Conservation (phyloP, 805 yeast species). For the Saccharomycopsis guyanensis region DNA sequence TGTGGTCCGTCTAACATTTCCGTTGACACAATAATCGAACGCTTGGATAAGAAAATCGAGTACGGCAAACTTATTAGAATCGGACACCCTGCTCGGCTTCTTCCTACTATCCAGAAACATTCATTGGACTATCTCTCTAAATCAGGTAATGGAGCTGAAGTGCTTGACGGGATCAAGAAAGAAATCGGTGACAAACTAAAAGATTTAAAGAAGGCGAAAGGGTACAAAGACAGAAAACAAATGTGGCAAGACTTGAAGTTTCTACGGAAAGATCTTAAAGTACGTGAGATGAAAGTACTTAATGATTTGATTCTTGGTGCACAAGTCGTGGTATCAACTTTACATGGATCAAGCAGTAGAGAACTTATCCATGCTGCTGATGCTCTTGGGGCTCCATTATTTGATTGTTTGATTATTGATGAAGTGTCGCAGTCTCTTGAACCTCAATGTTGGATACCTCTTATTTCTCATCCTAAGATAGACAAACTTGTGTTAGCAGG, state of each 20-base stretch:
- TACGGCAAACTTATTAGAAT: conserved; percentile 58
- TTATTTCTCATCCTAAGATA: conserved; percentile 54
- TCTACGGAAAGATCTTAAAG: conserved; percentile 60
- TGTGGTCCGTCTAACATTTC: conserved; percentile 95
- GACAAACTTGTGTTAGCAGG: conserved; percentile 77
- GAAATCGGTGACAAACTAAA: conserved; percentile 62
- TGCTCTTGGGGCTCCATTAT: conserved; percentile 30
- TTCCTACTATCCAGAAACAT: conserved; percentile 54
- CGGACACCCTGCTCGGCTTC: conserved; percentile 89
- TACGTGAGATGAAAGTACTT: conserved; percentile 57
- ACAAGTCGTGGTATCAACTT: conserved; percentile 69
- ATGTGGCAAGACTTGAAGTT: conserved; percentile 63
- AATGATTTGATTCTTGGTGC: conserved; percentile 51
- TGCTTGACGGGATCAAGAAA: conserved; percentile 56
- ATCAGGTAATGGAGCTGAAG: conserved; percentile 46
- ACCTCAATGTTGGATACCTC: conserved; percentile 95
- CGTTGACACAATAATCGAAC: conserved; percentile 83
- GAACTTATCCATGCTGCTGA: conserved; percentile 36
- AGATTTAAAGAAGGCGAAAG: conserved; percentile 51
- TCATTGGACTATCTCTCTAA: conserved; percentile 70
- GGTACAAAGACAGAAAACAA: conserved; percentile 54
- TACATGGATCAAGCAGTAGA: conserved; percentile 80
- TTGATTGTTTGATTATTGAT: conserved; percentile 82
- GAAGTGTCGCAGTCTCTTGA: conserved; percentile 93
- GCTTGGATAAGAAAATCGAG: conserved; percentile 42